A percentile compares a stretch with the other conserved stretches of the same genome.
phyloP scores from a whole-genome alignment of 1,284 basidiomycete species.

The Fereydounia khargensis region DNA sequence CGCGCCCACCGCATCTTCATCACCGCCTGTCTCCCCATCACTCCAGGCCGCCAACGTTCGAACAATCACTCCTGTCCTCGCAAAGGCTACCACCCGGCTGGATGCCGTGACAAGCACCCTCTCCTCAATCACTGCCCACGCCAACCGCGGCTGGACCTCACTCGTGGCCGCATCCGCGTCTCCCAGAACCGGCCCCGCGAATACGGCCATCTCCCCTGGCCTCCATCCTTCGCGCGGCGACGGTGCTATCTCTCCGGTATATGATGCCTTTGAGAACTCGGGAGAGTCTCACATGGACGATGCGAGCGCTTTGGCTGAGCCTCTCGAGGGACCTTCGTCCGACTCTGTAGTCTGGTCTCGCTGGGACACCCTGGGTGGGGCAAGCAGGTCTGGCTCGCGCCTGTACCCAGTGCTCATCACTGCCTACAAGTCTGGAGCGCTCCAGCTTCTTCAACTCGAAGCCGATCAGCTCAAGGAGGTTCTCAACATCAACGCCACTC shows the following conservation, averaged over 20 bases:
- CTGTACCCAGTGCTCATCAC: constrained; percentile 16
- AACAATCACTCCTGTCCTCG: not conserved
- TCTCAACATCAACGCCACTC: constrained; percentile 5
- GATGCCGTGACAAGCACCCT: not conserved
- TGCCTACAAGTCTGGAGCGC: constrained; percentile 17
- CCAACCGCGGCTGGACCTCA: constrained; percentile 1
- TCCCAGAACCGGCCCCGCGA: not conserved
- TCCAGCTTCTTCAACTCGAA: constrained; percentile 20
- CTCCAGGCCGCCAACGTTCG: no score
- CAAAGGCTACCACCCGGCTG: not conserved
- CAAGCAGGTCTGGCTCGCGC: constrained; percentile 1
- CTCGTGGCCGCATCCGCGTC: not conserved
- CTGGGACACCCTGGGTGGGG: constrained; percentile 28
- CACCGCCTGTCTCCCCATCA: no score
- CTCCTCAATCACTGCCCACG: not conserved
- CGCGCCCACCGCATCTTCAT: no score
- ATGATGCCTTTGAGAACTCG: constrained; percentile 27
- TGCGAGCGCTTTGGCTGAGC: not conserved
- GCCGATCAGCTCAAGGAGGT: constrained; percentile 23
- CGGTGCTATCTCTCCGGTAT: constrained; percentile 29
- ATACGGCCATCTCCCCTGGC: not conserved
- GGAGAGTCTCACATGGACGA: constrained; percentile 10
- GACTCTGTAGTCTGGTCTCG: constrained; percentile 18
- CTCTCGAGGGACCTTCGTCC: not conserved
- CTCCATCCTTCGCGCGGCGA: constrained; percentile 13